phyloP scores from a whole-genome alignment of 164 flowering plant species.

The Litsea cubeba region DNA sequence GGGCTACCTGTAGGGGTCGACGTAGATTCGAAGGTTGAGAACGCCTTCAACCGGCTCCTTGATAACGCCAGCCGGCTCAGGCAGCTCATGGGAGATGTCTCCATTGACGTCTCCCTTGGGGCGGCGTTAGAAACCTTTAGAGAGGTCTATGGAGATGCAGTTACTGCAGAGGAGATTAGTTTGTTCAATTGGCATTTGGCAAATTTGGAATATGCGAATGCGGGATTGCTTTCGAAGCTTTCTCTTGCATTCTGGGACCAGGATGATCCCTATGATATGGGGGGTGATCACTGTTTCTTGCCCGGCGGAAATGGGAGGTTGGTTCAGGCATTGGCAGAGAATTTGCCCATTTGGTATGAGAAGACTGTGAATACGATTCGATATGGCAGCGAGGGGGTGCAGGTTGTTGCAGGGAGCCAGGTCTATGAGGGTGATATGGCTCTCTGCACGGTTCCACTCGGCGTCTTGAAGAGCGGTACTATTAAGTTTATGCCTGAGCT shows the following conservation, averaged over 20 bases:
- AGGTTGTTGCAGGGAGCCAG: conserved; percentile 69
- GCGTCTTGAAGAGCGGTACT: conserved; percentile 62
- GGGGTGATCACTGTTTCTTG: conserved; percentile 95
- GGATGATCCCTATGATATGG: conserved; percentile 99
- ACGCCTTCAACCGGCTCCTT: conserved; percentile 67
- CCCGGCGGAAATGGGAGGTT: conserved; percentile 86
- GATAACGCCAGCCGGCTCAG: conserved; percentile 72
- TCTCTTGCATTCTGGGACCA: conserved; percentile 96
- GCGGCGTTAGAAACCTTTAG: conserved; percentile 68
- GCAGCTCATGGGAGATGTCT: conserved; percentile 58
- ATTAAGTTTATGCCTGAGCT: conserved; percentile 81
- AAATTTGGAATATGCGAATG: conserved; percentile 96
- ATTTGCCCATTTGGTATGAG: conserved; percentile 68
- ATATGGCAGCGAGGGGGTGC: conserved; percentile 73
- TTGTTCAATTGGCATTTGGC: conserved; percentile 97
- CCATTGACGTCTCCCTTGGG: conserved; percentile 64
- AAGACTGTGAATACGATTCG: conserved; percentile 58
- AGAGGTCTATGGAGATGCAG: conserved; percentile 65
- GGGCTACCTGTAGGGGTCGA: conserved; percentile 58
- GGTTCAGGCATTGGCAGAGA: conserved; percentile 71
- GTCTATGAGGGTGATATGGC: conserved; percentile 76
- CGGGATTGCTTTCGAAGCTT: conserved; percentile 76
- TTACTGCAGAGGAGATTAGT: conserved; percentile 51
- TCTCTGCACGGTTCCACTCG: conserved; percentile 93
- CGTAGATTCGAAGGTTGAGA: conserved; percentile 64